phyloP scores from a whole-genome alignment of 2,329 filamentous ascomycete species.

The Verticillium klebahnii region DNA sequence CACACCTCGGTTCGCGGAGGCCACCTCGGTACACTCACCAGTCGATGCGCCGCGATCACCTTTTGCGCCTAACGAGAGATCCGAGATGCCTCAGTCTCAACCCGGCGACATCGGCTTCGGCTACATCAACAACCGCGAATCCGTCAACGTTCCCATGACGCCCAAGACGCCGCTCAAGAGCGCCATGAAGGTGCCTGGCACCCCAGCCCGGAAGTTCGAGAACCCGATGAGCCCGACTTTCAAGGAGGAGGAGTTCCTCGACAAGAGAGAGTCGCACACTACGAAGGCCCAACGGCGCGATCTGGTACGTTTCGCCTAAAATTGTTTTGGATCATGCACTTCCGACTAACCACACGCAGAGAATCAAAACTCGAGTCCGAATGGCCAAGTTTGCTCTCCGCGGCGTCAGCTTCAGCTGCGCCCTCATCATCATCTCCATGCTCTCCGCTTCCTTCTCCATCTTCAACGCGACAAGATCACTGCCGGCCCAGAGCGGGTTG shows the following conservation, averaged over 20 bases:
- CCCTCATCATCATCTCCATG: slow-evolving; percentile 89
- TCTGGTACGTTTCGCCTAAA: slow-evolving; percentile 57
- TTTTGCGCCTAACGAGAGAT: slow-evolving; percentile 51
- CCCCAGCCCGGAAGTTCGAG: slow-evolving; percentile 64
- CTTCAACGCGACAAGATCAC: slow-evolving; percentile 78
- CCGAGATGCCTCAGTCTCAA: slow-evolving; percentile 58
- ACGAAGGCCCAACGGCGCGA: slow-evolving; percentile 86
- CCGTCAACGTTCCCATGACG: slow-evolving; percentile 58
- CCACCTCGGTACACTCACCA: slow-evolving; percentile 73
- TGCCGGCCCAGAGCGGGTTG: slow-evolving; percentile 73
- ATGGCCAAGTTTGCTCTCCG: slow-evolving; percentile 94
- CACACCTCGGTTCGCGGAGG: slow-evolving; percentile 76
- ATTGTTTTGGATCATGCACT: too few relatives aligned
- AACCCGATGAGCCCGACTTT: slow-evolving; percentile 91
- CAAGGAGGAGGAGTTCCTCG: slow-evolving; percentile 77
- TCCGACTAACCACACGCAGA: slow-evolving; percentile 48
- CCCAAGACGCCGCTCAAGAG: slow-evolving; percentile 83
- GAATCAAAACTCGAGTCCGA: slow-evolving; percentile 85
- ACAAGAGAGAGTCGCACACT: slow-evolving; percentile 76
- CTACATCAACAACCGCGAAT: slow-evolving; percentile 66
- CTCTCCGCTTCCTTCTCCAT: slow-evolving; percentile 83
- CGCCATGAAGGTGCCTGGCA: slow-evolving; percentile 82
- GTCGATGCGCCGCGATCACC: slow-evolving; percentile 54
- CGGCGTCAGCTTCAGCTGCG: slow-evolving; percentile 94
- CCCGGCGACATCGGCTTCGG: slow-evolving; percentile 89